These are phyloP conservation scores for Brasilioporus rufonigricans DNA, from an alignment of 768 basidiomycete genomes.

Conservation along the genomic window DNA sequence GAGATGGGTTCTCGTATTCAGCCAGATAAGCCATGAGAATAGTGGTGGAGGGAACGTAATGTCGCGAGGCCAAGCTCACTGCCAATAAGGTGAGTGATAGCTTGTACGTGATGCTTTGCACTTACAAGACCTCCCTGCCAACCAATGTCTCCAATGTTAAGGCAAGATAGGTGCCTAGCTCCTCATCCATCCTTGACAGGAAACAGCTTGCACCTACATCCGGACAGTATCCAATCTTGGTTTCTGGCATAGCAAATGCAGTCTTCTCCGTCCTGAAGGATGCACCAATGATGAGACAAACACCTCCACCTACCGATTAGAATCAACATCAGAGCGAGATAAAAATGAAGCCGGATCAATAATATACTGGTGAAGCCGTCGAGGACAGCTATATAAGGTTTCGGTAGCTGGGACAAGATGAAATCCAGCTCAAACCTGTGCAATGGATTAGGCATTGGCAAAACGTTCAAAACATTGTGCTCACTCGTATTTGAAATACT, in stretches of 20 bases:
- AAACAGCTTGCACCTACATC: conserved; percentile 94
- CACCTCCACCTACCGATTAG: conserved; percentile 88
- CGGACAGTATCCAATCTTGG: conserved; percentile 84
- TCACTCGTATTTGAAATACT: conserved; percentile 89
- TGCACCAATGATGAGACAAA: conserved; percentile 81
- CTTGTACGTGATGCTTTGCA: conserved; percentile 13
- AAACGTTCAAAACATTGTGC: conserved; percentile 30
- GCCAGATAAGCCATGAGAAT: conserved; percentile 72
- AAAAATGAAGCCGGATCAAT: conserved; percentile 3
- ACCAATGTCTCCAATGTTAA: conserved; percentile 70
- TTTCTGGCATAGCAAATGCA: conserved; percentile 94
- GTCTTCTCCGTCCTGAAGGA: conserved; percentile 91
- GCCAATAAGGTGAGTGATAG: conserved; percentile 14
- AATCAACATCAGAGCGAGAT: conserved; percentile 2
- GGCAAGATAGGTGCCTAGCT: conserved; percentile 91
- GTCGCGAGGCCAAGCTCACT: conserved; percentile 94
- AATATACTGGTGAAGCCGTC: conserved; percentile 87
- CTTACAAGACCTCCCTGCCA: conserved; percentile 87
- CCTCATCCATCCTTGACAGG: conserved; percentile 85
- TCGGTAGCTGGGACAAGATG: conserved; percentile 62
- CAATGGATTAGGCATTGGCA: conserved; percentile 9
- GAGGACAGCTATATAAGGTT: conserved; percentile 89
- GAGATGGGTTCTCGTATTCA: conserved; percentile 33
- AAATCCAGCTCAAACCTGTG: conserved; percentile 79
- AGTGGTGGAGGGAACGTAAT: conserved; percentile 79